Evolutionary conservation across 2,329 filamentous ascomycete species (phyloP).

Genomic region (Fusarium brachygibbosum): DNA sequence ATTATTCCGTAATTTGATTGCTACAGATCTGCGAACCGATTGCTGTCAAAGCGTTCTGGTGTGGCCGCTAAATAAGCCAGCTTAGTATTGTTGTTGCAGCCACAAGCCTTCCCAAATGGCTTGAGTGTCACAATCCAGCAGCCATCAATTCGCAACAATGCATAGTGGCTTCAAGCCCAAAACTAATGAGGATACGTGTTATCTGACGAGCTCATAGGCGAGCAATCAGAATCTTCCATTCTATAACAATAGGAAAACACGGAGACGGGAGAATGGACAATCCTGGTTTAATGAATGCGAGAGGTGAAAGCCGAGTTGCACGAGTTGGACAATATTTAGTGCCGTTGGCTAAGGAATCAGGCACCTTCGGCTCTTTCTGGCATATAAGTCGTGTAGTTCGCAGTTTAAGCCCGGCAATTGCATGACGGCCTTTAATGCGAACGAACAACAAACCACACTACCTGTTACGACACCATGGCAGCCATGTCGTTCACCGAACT

Average conservation of each 20-base stretch:
- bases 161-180: not conserved
- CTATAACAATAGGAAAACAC: not conserved
- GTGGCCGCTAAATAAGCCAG: not conserved
- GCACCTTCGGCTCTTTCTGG: rapidly evolving
- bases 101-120: not conserved
- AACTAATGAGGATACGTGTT: rapidly evolving
- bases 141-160: not conserved
- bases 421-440: not conserved
- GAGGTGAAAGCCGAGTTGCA: not conserved
- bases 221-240: not conserved
- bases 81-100: conserved; percentile 3
- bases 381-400: not conserved
- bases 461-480: not conserved
- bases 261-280: not conserved
- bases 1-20: too few relatives aligned
- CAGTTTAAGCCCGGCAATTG: rapidly evolving
- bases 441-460: not conserved
- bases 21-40: not conserved
- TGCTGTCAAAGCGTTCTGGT: not conserved
- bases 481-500: not conserved
- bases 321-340: not conserved
- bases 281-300: not conserved
- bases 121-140: not conserved
- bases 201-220: too few relatives aligned
- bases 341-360: not conserved